Evolutionary conservation across 352 stramenopile species (phyloP).

Genomic region (Phytophthora crassamura): DNA sequence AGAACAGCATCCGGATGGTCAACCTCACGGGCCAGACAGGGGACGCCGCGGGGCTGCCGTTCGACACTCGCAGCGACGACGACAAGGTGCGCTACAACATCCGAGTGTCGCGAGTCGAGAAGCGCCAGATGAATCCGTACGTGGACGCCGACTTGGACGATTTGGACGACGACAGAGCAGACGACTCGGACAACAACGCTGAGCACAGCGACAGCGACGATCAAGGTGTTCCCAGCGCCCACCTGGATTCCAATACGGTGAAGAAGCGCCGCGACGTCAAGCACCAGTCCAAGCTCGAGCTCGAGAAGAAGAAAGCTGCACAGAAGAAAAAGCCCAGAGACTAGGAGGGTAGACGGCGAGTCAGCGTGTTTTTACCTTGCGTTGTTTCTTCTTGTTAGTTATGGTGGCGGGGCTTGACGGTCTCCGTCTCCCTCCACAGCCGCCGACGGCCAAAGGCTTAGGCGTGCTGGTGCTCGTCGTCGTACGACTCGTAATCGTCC

Average conservation of each 20-base stretch:
- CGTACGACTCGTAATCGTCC: constrained; percentile 76
- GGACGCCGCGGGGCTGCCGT: constrained; percentile 33
- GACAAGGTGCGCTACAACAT: constrained; percentile 84
- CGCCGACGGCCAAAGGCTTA: constrained; percentile 16
- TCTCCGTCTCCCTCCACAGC: constrained; percentile 4
- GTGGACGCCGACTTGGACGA: constrained; percentile 42
- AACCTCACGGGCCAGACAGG: constrained; percentile 35
- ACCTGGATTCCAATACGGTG: constrained; percentile 35
- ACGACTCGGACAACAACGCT: constrained; percentile 14
- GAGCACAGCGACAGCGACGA: background rate
- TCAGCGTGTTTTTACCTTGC: constrained; percentile 19
- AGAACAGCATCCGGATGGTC: constrained; percentile 71
- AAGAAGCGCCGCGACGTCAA: constrained; percentile 74
- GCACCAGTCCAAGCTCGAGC: constrained; percentile 58
- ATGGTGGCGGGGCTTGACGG: constrained; percentile 15
- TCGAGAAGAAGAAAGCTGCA: constrained; percentile 65
- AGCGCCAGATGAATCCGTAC: constrained; percentile 72
- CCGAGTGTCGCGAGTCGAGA: constrained; percentile 59
- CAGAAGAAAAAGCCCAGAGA: constrained; percentile 60
- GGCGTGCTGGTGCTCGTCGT: constrained; percentile 65
- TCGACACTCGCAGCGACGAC: constrained; percentile 53
- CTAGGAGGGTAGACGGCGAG: constrained; percentile 22
- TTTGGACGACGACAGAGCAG: constrained; percentile 33
- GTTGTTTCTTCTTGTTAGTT: constrained; percentile 37
- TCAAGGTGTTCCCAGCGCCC: background rate